Percentiles rank a stretch among this genome's conserved stretches.
Conservation (phyloP, 306 rosid species). For the Castanea mollissima region DNA sequence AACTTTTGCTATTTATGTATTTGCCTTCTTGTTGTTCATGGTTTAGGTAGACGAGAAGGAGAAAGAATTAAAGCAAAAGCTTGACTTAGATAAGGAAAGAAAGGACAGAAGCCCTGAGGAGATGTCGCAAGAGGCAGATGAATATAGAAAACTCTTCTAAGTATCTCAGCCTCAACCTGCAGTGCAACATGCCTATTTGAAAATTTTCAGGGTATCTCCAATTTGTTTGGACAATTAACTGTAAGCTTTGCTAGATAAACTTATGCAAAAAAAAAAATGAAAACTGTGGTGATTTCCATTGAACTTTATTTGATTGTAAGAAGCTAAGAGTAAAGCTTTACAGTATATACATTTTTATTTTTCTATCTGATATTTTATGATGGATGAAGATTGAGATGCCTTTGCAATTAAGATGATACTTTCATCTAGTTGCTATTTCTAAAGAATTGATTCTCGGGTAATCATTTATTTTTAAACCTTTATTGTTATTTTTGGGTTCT, state of each 20-base stretch:
- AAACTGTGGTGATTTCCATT: not conserved
- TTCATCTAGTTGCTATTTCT: not conserved
- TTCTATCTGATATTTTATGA: not conserved
- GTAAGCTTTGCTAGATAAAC: not conserved
- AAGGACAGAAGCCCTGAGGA: constrained; percentile 68
- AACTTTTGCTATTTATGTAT: constrained; percentile 7
- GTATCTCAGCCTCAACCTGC: not conserved
- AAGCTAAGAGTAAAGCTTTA: not conserved
- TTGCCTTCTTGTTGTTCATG: constrained; percentile 13
- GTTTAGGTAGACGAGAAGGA: constrained; percentile 78
- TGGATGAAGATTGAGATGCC: not conserved
- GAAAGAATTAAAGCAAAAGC: constrained; percentile 70
- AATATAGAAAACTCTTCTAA: constrained; percentile 67
- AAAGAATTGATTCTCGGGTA: not conserved
- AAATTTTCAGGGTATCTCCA: not conserved
- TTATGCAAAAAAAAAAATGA: not conserved
- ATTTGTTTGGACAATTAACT: not conserved
- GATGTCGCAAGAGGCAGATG: constrained; percentile 83
- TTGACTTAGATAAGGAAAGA: constrained; percentile 81
- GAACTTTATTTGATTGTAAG: not conserved
- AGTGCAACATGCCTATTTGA: not conserved
- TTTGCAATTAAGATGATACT: not conserved
- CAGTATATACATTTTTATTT: not conserved
- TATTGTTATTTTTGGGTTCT: too few relatives aligned
- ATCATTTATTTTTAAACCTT: not conserved